Conservation (phyloP, 331 rosid species). For the Telfairia occidentalis region DNA sequence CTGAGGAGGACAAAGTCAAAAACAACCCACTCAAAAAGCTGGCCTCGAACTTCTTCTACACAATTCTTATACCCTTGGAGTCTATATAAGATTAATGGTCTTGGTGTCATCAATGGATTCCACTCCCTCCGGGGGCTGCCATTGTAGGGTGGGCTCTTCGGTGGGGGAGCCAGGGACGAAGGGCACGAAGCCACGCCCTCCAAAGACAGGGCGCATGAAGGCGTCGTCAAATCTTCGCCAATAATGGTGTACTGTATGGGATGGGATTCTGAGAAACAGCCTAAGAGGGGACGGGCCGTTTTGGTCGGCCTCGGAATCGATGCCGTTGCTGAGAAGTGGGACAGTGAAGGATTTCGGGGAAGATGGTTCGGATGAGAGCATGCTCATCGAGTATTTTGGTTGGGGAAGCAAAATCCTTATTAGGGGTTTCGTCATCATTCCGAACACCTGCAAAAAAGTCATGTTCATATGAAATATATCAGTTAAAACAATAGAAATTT, state of each 20-base stretch:
- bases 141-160: conserved; percentile 35
- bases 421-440: conserved; percentile 83
- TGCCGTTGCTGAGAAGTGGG: conserved; percentile 55
- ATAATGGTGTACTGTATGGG: conserved; percentile 60
- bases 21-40: background rate
- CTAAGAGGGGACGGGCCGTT: conserved; percentile 28
- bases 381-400: conserved; percentile 29
- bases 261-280: conserved; percentile 48
- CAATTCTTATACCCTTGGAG: background rate
- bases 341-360: conserved; percentile 51
- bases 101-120: background rate
- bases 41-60: background rate
- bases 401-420: conserved; percentile 70
- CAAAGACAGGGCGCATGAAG: conserved; percentile 84
- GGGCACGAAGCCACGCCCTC: conserved; percentile 89
- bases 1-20: background rate
- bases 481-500: too few relatives aligned
- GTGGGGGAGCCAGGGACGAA: conserved; percentile 67
- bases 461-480: too few relatives aligned
- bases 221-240: conserved; percentile 82
- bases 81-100: background rate
- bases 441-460: conserved; percentile 55
- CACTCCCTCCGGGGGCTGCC: conserved; percentile 26
- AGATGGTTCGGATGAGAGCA: conserved; percentile 47
- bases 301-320: too few relatives aligned